Conservation (phyloP, 73 alveolate genomes). For the Paramecium sexaurelia region DNA sequence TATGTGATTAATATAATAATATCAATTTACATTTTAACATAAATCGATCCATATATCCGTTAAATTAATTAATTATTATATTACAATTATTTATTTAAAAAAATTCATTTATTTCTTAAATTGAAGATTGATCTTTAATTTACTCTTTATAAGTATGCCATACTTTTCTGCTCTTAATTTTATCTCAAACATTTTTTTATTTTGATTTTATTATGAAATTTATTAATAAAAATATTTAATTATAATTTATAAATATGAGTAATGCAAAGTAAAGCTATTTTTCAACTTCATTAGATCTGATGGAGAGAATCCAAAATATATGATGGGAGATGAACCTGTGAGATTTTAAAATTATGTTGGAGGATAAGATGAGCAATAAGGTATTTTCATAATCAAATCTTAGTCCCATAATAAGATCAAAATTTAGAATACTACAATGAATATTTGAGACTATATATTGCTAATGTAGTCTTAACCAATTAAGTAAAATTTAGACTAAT, state of each 20-base stretch:
- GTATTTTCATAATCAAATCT: conserved; percentile 12
- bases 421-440: conserved; percentile 63
- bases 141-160: background rate
- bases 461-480: conserved; percentile 62
- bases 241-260: conserved; percentile 19
- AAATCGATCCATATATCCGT: conserved; percentile 58
- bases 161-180: background rate
- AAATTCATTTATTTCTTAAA: background rate
- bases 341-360: conserved; percentile 34
- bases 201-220: background rate
- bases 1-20: background rate
- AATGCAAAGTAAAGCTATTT: conserved; percentile 30
- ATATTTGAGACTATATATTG: conserved; percentile 54
- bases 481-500: background rate
- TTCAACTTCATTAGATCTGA: conserved; percentile 21
- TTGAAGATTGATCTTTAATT: background rate
- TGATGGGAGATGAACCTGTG: conserved; percentile 41
- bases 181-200: background rate
- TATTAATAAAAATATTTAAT: background rate
- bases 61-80: background rate
- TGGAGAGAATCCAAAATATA: conserved; percentile 47
- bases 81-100: background rate
- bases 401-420: conserved; percentile 57
- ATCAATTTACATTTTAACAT: conserved; percentile 6
- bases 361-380: conserved; percentile 19